phyloP scores from a whole-genome alignment of 371 early-diverging fungal genomes.

The Nematocida ironsii region DNA sequence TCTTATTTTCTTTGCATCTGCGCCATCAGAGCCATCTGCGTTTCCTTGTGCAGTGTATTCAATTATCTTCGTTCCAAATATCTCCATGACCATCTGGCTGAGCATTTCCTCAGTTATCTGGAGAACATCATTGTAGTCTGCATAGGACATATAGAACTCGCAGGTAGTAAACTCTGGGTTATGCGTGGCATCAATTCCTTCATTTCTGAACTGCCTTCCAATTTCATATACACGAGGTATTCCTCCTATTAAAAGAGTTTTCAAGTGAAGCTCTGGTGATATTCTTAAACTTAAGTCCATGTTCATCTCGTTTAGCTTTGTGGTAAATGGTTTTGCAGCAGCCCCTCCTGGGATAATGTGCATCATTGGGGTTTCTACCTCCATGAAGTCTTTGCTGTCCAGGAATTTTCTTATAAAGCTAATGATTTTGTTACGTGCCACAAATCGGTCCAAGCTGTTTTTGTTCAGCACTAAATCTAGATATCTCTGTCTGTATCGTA shows the following conservation, averaged over 20 bases:
- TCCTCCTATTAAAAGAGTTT: slow-evolving; percentile 96
- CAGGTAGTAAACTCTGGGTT: slow-evolving; percentile 99
- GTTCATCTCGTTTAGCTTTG: slow-evolving; percentile 97
- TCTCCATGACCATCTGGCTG: slow-evolving; percentile 80
- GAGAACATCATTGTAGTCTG: slow-evolving; percentile 91
- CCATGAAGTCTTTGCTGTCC: slow-evolving; percentile 86
- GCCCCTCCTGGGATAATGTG: slow-evolving; percentile 97
- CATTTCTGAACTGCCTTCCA: slow-evolving; percentile 98
- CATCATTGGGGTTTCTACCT: slow-evolving; percentile 99
- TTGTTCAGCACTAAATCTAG: slow-evolving; percentile 97
- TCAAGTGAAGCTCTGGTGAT: slow-evolving; percentile 94
- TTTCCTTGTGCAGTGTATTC: slow-evolving; percentile 85
- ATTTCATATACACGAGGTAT: slow-evolving; percentile 97
- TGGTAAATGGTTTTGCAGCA: slow-evolving; percentile 97
- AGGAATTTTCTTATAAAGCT: slow-evolving; percentile 87
- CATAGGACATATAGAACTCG: slow-evolving; percentile 99
- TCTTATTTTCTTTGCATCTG: slow-evolving; percentile 71
- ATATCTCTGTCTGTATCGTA: slow-evolving; percentile 93
- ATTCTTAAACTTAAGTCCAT: slow-evolving; percentile 95
- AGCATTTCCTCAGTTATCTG: slow-evolving; percentile 86
- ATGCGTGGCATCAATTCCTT: slow-evolving; percentile 97
- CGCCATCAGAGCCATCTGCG: slow-evolving; percentile 64
- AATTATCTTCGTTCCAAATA: slow-evolving; percentile 81
- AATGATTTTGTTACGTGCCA: slow-evolving; percentile 82
- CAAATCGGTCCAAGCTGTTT: slow-evolving; percentile 85